Base-by-base conservation (phyloP, 2,329 filamentous ascomycete genomes). In the Cladobotryum protrusum region DNA sequence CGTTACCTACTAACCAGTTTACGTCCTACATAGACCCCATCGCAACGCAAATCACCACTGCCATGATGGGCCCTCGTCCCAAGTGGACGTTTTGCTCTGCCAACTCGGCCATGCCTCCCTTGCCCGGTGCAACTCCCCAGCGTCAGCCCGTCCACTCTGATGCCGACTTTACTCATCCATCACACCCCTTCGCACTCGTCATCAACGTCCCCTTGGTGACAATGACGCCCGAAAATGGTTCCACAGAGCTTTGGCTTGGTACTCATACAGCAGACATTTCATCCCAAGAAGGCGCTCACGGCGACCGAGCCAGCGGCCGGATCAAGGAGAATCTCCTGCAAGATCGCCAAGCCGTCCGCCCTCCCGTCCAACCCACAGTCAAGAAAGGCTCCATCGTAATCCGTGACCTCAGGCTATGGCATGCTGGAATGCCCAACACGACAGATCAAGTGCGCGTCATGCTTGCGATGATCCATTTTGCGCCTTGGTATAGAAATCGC, bases 401-500 rank as follows among this genome's bases (percentile, higher is more conserved):
- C 29, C 70, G 82, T 2, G 81, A 85, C 59, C 61, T 85, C 47
- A 67, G 81, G 19, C 71, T 83, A 5, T 85, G 81, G 81, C 81
- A 85, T 60, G 79, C 78, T 0, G 81, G 81, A 0, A 81, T 82
- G 75, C 79, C 79, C 1, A 84, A 85, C 56, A 57, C 63, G 39
- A 76, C 73, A 1, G 61, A 70, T 4, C 64, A 72, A 6, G 70
- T 75, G 14, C 64, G 79, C 20, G 71, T 82, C 15, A 82, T 83
- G 79, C 62, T 83, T n/a, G 78, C 77, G 33, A 72, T 79, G 68
- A 78, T 81, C 39, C 77, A 79, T 59, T 82, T 82, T 57, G 77
- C 78, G 0, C 72, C 71, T 0, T 80, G 77, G 76, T 80, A 81
- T 45, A 61, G 72, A 2, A 83, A 82, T 56, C 63, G 64, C 2